Conservation (phyloP, 768 basidiomycete genomes). For the Vararia minispora region DNA sequence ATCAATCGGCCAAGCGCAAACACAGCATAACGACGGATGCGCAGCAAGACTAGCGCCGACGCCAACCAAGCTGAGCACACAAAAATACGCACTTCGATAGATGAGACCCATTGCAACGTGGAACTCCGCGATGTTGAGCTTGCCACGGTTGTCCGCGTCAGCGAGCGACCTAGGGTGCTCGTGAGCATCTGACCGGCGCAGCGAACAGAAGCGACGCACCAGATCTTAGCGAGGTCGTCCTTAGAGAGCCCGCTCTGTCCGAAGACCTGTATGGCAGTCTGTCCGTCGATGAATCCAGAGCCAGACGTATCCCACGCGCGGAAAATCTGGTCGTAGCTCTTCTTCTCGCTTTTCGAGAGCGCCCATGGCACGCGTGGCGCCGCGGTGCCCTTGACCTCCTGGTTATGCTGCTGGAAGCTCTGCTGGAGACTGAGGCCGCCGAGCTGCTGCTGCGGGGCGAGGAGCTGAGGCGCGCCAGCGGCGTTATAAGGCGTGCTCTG, state of each 20-base stretch:
- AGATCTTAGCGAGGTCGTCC: constrained; percentile 88
- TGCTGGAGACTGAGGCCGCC: constrained; percentile 59
- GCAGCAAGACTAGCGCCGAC: too few species aligned
- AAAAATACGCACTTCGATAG: constrained; percentile 67
- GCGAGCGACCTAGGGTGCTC: constrained; percentile 63
- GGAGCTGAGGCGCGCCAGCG: constrained; percentile 57
- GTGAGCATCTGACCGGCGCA: constrained; percentile 3
- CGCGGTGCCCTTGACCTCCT: constrained; percentile 53
- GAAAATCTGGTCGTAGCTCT: constrained; percentile 94
- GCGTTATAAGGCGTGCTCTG: constrained; percentile 45
- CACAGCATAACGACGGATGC: too few species aligned
- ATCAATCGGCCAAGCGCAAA: too few species aligned
- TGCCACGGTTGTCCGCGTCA: constrained; percentile 88
- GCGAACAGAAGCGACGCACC: constrained; percentile 40
- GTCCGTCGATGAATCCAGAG: constrained; percentile 79
- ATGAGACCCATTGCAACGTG: constrained; percentile 98
- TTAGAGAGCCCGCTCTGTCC: constrained; percentile 83
- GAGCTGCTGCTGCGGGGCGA: constrained; percentile 31
- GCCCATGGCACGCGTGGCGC: constrained; percentile 77
- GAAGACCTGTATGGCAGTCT: constrained; percentile 84
- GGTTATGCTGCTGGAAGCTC: constrained; percentile 81
- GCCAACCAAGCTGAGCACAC: neutral
- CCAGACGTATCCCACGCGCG: constrained; percentile 84
- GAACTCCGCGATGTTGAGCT: constrained; percentile 91
- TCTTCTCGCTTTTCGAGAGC: constrained; percentile 82